These are phyloP conservation scores for Trichoderma brevicompactum DNA, from an alignment of 2,329 filamentous ascomycete species.

Conservation along the genomic window DNA sequence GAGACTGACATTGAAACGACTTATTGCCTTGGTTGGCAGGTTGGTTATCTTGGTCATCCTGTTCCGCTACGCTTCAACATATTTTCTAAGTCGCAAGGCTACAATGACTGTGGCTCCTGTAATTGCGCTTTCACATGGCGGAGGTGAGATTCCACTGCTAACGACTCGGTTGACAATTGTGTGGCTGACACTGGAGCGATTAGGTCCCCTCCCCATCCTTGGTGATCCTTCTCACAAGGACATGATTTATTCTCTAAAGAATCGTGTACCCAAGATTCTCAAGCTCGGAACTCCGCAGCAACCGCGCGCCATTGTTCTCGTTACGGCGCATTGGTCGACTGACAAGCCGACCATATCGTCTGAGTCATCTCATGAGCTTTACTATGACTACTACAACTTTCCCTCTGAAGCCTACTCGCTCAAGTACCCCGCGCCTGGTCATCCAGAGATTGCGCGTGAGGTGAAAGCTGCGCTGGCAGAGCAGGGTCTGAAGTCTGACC, in stretches of 20 bases:
- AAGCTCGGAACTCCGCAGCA: conserved; percentile 55
- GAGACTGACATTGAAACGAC: conserved; percentile 26
- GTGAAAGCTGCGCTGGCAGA: conserved; percentile 51
- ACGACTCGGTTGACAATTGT: background rate
- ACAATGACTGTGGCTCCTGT: conserved; percentile 51
- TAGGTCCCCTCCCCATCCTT: conserved; percentile 62
- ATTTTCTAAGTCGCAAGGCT: conserved; percentile 25
- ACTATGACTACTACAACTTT: conserved; percentile 65
- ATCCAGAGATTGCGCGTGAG: conserved; percentile 56
- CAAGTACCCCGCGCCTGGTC: conserved; percentile 61
- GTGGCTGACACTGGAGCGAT: background rate
- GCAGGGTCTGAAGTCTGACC: conserved; percentile 49
- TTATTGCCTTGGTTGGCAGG: conserved; percentile 20
- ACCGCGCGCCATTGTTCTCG: conserved; percentile 57
- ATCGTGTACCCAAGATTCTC: conserved; percentile 59
- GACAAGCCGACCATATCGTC: conserved; percentile 56
- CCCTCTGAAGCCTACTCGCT: conserved; percentile 59
- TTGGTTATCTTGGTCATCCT: conserved; percentile 11
- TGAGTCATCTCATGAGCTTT: conserved; percentile 50
- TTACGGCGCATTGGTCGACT: conserved; percentile 64
- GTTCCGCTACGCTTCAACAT: conserved; percentile 27
- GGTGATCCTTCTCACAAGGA: conserved; percentile 57
- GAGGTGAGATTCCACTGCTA: conserved; percentile 41
- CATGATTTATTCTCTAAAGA: conserved; percentile 57
- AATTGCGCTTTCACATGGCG: conserved; percentile 56